Evolutionary conservation across 768 basidiomycete genomes (phyloP).

Genomic region (Kwoniella dendrophila): DNA sequence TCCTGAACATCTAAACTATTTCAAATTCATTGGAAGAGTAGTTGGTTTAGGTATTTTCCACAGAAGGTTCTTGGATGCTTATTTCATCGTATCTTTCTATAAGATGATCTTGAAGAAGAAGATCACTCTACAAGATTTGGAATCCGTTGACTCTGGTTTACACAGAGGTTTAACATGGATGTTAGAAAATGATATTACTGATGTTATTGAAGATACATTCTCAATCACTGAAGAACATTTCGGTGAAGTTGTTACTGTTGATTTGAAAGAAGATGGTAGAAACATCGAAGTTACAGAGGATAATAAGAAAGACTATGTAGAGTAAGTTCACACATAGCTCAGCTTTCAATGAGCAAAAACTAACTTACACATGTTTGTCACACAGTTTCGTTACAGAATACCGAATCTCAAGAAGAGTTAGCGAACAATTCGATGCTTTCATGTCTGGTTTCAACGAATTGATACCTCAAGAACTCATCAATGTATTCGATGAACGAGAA

Average conservation of each 20-base stretch:
- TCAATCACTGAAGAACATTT: constrained; percentile 96
- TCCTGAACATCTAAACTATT: constrained; percentile 98
- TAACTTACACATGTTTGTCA: too few species aligned
- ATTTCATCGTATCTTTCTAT: constrained; percentile 99
- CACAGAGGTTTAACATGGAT: constrained; percentile 97
- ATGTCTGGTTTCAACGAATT: constrained; percentile 99
- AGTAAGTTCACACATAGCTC: too few species aligned
- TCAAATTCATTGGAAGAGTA: constrained; percentile 98
- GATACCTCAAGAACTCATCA: constrained; percentile 95
- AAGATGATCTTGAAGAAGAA: constrained; percentile 99
- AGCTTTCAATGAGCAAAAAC: too few species aligned
- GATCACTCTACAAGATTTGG: constrained; percentile 87
- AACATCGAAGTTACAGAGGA: constrained; percentile 89
- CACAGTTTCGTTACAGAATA: constrained; percentile 78
- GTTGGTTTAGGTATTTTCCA: constrained; percentile 98
- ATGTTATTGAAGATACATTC: constrained; percentile 96
- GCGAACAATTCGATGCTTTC: constrained; percentile 98
- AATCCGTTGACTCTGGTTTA: constrained; percentile 93
- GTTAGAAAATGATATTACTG: constrained; percentile 99
- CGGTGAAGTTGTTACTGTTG: constrained; percentile 96
- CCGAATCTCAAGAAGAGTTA: constrained; percentile 94
- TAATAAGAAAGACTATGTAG: constrained; percentile 99
- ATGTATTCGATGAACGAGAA: constrained; percentile 98
- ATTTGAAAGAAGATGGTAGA: constrained; percentile 84
- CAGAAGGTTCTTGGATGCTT: constrained; percentile 96